Evolutionary conservation across 2,329 filamentous ascomycete genomes (phyloP).

Genomic region (Alternaria incomplexa): DNA sequence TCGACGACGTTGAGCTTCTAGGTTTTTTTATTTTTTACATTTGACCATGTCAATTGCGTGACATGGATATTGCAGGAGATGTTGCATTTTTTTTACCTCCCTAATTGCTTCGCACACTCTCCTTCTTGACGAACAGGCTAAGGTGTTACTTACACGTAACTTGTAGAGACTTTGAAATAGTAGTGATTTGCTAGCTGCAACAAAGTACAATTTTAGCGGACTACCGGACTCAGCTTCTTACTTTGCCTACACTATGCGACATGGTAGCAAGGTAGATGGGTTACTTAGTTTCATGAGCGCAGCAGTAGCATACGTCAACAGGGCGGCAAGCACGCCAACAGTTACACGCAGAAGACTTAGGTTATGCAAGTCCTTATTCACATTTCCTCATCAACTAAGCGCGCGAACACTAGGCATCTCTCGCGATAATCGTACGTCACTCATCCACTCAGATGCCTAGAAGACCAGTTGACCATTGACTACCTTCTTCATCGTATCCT

Average conservation of each 20-base stretch:
- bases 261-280: neutral
- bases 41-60: neutral
- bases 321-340: neutral
- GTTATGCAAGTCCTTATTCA: neutral
- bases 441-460: neutral
- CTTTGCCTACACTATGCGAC: neutral
- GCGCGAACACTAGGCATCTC: neutral
- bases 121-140: neutral
- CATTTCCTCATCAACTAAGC: neutral
- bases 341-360: neutral
- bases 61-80: neutral
- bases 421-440: neutral
- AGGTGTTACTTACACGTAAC: neutral
- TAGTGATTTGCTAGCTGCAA: neutral
- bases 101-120: neutral
- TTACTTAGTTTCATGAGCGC: neutral
- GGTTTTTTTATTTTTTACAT: neutral
- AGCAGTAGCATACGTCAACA: neutral
- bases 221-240: neutral
- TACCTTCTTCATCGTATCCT: conserved; percentile 4
- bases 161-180: neutral
- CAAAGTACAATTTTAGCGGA: neutral
- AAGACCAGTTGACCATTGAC: neutral
- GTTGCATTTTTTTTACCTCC: neutral
- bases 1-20: neutral